A percentile compares a stretch with the other conserved stretches of the same genome.
These are phyloP conservation scores for Aaosphaeria arxii DNA, from an alignment of 2,329 filamentous ascomycete species.

Conservation along the genomic window DNA sequence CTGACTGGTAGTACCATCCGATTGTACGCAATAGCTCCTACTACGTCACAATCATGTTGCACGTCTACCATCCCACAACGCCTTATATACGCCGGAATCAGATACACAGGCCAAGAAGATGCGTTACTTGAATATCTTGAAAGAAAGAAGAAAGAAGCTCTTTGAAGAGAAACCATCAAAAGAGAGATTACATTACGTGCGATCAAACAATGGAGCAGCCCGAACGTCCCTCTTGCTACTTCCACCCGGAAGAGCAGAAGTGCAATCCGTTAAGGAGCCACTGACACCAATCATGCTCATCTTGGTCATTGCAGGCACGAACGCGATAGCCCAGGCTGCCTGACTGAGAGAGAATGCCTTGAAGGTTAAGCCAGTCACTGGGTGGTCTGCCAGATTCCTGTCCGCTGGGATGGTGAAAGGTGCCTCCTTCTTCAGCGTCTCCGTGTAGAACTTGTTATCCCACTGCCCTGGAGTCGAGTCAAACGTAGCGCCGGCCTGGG, in stretches of 20 bases:
- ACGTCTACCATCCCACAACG: not conserved
- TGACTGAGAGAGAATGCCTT: slow-evolving; percentile 22
- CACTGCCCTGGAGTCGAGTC: slow-evolving; percentile 36
- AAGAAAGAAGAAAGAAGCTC: not conserved
- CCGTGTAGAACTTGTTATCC: slow-evolving; percentile 35
- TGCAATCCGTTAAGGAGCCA: slow-evolving; percentile 27
- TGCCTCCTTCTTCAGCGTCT: slow-evolving; percentile 26
- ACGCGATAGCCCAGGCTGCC: slow-evolving; percentile 26
- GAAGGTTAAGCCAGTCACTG: slow-evolving; percentile 16
- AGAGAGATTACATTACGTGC: not conserved
- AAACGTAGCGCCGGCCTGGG: slow-evolving; percentile 20
- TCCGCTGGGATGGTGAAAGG: slow-evolving; percentile 28
- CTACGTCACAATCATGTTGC: no score
- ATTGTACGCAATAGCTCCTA: no score
- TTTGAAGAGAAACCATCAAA: no score
- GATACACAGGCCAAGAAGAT: not conserved
- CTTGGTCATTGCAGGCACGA: slow-evolving; percentile 34
- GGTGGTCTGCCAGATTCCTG: slow-evolving; percentile 23
- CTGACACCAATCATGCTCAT: slow-evolving; percentile 35
- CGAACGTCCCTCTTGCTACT: slow-evolving; percentile 30
- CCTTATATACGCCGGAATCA: not conserved
- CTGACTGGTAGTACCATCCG: no score
- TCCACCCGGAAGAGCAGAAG: slow-evolving; percentile 26
- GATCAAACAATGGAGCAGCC: not conserved
- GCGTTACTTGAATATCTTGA: not conserved